Conservation (phyloP, 1,284 basidiomycete species). For the Malassezia furfur region DNA sequence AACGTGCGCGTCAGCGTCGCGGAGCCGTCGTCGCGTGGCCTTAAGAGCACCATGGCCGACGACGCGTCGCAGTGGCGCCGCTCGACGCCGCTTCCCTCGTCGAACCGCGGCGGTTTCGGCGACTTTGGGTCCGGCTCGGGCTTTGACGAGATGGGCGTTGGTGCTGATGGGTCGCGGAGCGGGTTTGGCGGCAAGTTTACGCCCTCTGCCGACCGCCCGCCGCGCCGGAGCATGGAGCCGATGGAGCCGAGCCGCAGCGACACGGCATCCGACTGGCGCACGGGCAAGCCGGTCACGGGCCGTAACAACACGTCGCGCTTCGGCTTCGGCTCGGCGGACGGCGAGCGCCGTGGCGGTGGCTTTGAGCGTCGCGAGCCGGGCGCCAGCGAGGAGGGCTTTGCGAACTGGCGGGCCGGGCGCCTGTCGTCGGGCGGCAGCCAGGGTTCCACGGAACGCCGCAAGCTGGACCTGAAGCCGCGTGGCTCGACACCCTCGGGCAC, state of each 20-base stretch:
- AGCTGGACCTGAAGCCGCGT: slow-evolving; percentile 44
- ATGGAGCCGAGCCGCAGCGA: slow-evolving; percentile 38
- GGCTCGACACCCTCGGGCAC: slow-evolving; percentile 55
- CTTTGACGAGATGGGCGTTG: slow-evolving; percentile 44
- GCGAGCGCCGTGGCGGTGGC: slow-evolving; percentile 12
- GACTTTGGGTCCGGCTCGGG: slow-evolving; percentile 19
- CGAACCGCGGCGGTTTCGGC: slow-evolving; percentile 12
- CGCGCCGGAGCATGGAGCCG: slow-evolving; percentile 25
- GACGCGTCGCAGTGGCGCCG: slow-evolving; percentile 66
- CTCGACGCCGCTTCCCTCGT: slow-evolving; percentile 61
- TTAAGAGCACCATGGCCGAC: slow-evolving; percentile 48
- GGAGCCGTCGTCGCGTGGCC: slow-evolving; percentile 60
- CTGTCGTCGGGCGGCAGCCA: slow-evolving; percentile 21
- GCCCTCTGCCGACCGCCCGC: slow-evolving; percentile 14
- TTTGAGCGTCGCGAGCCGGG: neutral
- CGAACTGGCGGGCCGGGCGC: slow-evolving; percentile 29
- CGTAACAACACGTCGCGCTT: slow-evolving; percentile 24
- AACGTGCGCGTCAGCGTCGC: slow-evolving; percentile 84
- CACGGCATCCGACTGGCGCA: slow-evolving; percentile 41
- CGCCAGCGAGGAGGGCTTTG: slow-evolving; percentile 17
- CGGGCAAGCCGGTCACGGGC: slow-evolving; percentile 38
- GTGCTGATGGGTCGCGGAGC: slow-evolving; percentile 29
- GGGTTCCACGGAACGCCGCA: slow-evolving; percentile 35
- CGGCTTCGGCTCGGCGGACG: slow-evolving; percentile 27
- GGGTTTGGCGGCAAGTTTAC: slow-evolving; percentile 43